Conservation (phyloP, 345 rosid genomes). For the Cardamine chenopodiifolia region DNA sequence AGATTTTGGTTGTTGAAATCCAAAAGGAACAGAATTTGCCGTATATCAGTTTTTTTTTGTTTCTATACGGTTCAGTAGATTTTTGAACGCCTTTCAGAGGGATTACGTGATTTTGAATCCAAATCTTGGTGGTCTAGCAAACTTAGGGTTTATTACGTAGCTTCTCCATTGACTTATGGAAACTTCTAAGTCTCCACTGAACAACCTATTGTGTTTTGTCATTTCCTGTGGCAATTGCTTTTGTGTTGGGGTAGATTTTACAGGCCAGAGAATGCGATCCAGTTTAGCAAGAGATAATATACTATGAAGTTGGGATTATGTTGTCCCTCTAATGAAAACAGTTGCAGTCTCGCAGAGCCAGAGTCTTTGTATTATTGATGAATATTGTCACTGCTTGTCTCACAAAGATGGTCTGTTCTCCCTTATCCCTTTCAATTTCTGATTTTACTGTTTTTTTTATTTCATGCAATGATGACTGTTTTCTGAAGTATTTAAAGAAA, state of each 20-base stretch:
- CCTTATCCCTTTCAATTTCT: not conserved
- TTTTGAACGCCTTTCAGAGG: not conserved
- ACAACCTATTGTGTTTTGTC: not conserved
- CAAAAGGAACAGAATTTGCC: not conserved
- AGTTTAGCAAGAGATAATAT: not conserved
- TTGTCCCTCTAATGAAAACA: not conserved
- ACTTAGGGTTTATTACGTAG: not conserved
- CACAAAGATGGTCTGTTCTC: not conserved
- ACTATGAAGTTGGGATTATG: not conserved
- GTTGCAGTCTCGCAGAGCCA: not conserved
- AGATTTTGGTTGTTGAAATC: not conserved
- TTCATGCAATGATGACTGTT: not conserved
- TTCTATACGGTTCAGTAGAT: not conserved
- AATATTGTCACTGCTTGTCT: not conserved
- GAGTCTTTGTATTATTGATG: not conserved
- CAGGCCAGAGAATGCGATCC: not conserved
- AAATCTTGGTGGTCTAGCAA: not conserved
- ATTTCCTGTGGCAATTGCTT: not conserved
- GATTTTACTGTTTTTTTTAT: not conserved
- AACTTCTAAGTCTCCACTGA: conserved; percentile 7
- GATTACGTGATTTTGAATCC: not conserved
- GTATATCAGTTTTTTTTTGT: not conserved
- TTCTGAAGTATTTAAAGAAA: not conserved
- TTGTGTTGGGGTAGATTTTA: not conserved
- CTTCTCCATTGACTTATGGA: not conserved